These are phyloP conservation scores for Taphrina deformans DNA, from an alignment of 1,139 yeast genomes.

Conservation along the genomic window DNA sequence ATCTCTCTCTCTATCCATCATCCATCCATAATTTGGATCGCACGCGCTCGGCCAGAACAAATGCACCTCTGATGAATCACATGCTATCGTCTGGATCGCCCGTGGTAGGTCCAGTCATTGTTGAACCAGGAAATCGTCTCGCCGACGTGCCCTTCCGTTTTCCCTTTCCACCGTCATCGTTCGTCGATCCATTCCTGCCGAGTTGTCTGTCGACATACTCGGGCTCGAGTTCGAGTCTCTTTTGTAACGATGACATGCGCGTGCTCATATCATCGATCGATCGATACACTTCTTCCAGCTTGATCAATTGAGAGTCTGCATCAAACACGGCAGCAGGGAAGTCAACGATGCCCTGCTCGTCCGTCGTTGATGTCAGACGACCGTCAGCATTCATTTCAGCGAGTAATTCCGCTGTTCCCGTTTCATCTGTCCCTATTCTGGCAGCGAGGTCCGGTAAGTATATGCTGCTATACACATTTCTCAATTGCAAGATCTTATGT, in stretches of 20 bases:
- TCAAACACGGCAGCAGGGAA: neutral
- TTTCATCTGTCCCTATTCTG: neutral
- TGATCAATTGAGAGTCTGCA: neutral
- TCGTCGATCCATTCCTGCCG: neutral
- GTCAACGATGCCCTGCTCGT: neutral
- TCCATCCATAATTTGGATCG: too few species aligned
- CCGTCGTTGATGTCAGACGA: neutral
- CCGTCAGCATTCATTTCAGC: neutral
- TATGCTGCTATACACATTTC: neutral
- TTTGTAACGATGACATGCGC: constrained; percentile 1
- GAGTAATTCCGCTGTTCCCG: neutral
- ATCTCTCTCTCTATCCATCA: too few species aligned
- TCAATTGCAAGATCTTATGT: constrained; percentile 7
- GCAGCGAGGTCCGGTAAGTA: neutral
- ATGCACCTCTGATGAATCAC: neutral
- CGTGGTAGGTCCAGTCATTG: neutral
- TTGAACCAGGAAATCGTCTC: neutral
- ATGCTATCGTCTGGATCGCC: constrained; percentile 1
- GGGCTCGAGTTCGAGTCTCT: constrained; percentile 10
- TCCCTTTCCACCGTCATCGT: neutral
- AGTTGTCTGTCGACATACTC: neutral
- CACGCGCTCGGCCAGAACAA: neutral
- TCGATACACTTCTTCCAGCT: neutral
- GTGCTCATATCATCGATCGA: neutral
- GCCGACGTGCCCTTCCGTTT: neutral